Percentiles rank a stretch among this genome's conserved stretches.
phyloP scores from a whole-genome alignment of 2,329 filamentous ascomycete genomes.

The Ceratocystis destructans region DNA sequence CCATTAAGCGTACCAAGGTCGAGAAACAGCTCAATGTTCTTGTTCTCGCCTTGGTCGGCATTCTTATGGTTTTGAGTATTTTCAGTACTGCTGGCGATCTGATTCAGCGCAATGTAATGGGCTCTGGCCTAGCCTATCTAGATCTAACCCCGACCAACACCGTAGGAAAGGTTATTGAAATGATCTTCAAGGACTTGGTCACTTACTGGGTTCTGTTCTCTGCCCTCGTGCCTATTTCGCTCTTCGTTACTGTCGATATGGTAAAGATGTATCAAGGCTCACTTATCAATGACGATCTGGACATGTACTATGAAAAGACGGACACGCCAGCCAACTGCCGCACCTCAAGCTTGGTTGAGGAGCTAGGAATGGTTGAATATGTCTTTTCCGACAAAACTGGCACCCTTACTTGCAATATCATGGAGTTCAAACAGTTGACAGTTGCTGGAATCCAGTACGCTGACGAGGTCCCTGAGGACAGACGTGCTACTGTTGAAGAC shows the following conservation, averaged over 20 bases:
- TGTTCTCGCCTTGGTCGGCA: slow-evolving; percentile 76
- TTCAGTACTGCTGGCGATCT: slow-evolving; percentile 87
- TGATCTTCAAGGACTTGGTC: slow-evolving; percentile 87
- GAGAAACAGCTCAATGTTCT: slow-evolving; percentile 88
- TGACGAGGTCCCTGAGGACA: slow-evolving; percentile 82
- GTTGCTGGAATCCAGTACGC: slow-evolving; percentile 92
- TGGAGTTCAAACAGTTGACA: slow-evolving; percentile 94
- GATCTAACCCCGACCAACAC: slow-evolving; percentile 47
- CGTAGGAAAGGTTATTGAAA: slow-evolving; percentile 44
- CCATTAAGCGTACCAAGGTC: slow-evolving; percentile 94
- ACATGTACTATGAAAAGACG: slow-evolving; percentile 93
- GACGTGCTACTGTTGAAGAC: slow-evolving; percentile 68
- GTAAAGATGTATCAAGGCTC: slow-evolving; percentile 99
- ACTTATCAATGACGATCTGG: slow-evolving; percentile 90
- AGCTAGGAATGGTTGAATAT: slow-evolving; percentile 94
- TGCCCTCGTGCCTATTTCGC: slow-evolving; percentile 87
- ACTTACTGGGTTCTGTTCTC: slow-evolving; percentile 99
- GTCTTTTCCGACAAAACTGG: slow-evolving; percentile 98
- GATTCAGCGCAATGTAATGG: slow-evolving; percentile 54
- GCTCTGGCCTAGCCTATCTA: slow-evolving; percentile 57
- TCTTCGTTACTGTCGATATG: slow-evolving; percentile 93
- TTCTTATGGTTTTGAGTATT: slow-evolving; percentile 71
- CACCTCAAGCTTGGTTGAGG: slow-evolving; percentile 91
- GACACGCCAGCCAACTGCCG: slow-evolving; percentile 92
- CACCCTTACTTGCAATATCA: slow-evolving; percentile 89